phyloP scores from a whole-genome alignment of 2,329 filamentous ascomycete genomes.

The Ceratocystis colombiana region DNA sequence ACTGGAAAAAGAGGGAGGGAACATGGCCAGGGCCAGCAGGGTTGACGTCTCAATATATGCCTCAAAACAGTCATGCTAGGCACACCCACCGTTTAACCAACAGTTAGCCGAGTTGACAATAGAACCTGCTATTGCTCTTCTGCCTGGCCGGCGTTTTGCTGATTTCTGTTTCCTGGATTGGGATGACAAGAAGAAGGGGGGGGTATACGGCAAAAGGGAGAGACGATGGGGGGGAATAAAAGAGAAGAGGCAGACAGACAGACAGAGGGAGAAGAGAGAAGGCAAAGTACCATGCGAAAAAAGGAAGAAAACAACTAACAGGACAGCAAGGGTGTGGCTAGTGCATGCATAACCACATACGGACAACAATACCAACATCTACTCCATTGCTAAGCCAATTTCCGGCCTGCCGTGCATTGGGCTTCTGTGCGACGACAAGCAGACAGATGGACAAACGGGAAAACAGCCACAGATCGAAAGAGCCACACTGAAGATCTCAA shows the following conservation, averaged over 20 bases:
- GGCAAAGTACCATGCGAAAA: no score
- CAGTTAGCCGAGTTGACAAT: neutral
- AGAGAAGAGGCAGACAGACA: no score
- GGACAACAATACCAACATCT: no score
- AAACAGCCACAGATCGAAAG: neutral
- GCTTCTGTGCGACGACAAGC: constrained; percentile 2
- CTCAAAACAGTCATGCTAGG: neutral
- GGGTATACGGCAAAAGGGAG: no score
- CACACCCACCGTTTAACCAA: neutral
- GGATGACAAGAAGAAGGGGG: neutral
- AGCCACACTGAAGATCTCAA: neutral
- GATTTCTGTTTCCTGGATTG: neutral
- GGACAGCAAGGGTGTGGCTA: no score
- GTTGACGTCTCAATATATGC: neutral
- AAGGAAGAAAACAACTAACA: no score
- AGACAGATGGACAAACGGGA: neutral
- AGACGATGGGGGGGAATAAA: no score
- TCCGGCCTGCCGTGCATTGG: neutral
- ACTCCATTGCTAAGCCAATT: neutral
- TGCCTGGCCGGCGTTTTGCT: neutral
- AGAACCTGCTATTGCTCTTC: neutral
- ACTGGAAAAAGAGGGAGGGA: neutral
- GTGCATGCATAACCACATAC: no score
- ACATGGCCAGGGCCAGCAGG: neutral
- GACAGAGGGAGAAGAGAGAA: no score